Evolutionary conservation across 176 grass and related monocot genomes (phyloP).

Genomic region (Puya raimondii): DNA sequence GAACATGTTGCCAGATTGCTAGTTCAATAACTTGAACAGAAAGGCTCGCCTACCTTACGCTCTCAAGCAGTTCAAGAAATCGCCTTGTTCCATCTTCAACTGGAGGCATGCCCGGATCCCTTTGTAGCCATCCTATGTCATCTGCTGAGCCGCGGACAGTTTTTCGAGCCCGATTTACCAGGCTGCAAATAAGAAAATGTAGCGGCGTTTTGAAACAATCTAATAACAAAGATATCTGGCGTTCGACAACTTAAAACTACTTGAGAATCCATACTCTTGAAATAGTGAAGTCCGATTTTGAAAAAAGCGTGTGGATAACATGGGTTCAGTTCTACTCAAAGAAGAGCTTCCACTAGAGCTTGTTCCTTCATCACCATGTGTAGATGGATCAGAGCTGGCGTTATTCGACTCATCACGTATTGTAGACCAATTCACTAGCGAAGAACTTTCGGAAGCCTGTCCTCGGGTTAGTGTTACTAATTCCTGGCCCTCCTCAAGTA

Average conservation of each 20-base stretch:
- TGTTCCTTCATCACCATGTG: slow-evolving; percentile 16
- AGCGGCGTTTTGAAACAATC: not conserved
- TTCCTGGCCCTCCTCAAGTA: slow-evolving; percentile 41
- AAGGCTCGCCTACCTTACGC: slow-evolving; percentile 46
- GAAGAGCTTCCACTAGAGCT: slow-evolving; percentile 23
- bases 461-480: slow-evolving; percentile 28
- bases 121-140: slow-evolving; percentile 88
- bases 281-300: slow-evolving; percentile 74
- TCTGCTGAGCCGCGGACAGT: slow-evolving; percentile 78
- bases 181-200: slow-evolving; percentile 30
- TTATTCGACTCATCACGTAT: slow-evolving; percentile 17
- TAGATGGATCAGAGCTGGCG: slow-evolving; percentile 12
- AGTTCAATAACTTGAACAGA: not conserved
- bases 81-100: slow-evolving; percentile 63
- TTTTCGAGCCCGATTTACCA: slow-evolving; percentile 70
- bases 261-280: slow-evolving; percentile 51
- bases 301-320: slow-evolving; percentile 42
- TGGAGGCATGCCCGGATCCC: slow-evolving; percentile 40
- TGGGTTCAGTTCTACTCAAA: slow-evolving; percentile 31
- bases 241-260: slow-evolving; percentile 1
- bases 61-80: slow-evolving; percentile 65
- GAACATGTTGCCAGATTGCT: slow-evolving; percentile 3
- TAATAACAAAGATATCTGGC: not conserved
- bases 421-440: slow-evolving; percentile 9
- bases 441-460: slow-evolving; percentile 5